phyloP scores from a whole-genome alignment of 306 rosid species.

The Acacia crassicarpa region DNA sequence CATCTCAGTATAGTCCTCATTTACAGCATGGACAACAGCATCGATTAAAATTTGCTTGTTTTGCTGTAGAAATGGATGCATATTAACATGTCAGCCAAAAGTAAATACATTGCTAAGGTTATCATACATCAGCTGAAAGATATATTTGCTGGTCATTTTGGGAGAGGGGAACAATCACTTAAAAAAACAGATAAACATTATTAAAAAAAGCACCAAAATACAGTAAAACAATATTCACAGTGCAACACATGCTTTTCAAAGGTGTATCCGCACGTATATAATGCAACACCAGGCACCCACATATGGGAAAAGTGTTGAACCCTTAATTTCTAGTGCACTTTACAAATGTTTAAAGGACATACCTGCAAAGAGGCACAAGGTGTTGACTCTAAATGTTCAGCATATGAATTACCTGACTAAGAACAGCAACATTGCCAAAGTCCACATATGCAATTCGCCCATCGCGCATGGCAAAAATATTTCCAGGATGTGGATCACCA shows the following conservation, averaged over 20 bases:
- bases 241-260: constrained; percentile 1
- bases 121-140: neutral
- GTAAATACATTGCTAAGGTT: constrained; percentile 3
- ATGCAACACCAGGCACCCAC: constrained; percentile 6
- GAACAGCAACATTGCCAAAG: constrained; percentile 98
- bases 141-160: constrained; percentile 1
- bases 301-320: neutral
- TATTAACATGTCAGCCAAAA: constrained; percentile 28
- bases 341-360: constrained; percentile 3
- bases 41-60: constrained; percentile 92
- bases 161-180: neutral
- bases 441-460: constrained; percentile 99
- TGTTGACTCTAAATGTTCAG: constrained; percentile 6
- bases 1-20: constrained; percentile 98
- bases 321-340: neutral
- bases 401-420: constrained; percentile 79
- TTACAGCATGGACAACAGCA: constrained; percentile 99
- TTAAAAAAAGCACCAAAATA: constrained; percentile 12
- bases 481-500: constrained; percentile 99
- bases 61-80: constrained; percentile 64
- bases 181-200: neutral
- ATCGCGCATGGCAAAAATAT: constrained; percentile 96
- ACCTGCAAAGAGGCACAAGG: constrained; percentile 7
- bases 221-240: neutral
- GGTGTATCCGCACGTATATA: neutral